Percentiles rank a stretch among this genome's conserved stretches.
Evolutionary conservation across 1,284 basidiomycete species (phyloP).

Genomic region (Cryptococcus hybrid): DNA sequence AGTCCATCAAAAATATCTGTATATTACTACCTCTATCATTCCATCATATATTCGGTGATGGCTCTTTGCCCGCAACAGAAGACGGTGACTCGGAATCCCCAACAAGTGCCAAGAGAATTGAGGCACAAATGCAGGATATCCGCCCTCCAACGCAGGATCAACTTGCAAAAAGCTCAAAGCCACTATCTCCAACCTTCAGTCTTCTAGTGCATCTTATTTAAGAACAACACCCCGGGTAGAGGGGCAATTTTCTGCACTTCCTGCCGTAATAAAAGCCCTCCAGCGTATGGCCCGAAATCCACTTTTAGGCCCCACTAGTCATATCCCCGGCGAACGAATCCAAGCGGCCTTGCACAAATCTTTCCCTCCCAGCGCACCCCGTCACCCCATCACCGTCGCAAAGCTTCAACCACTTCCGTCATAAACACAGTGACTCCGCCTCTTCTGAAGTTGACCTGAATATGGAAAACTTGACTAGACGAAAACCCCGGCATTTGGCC

Average conservation of each 20-base stretch:
- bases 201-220: conserved; percentile 19
- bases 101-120: conserved; percentile 25
- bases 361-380: conserved; percentile 8
- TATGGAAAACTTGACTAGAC: not conserved
- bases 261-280: conserved; percentile 24
- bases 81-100: conserved; percentile 9
- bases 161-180: conserved; percentile 26
- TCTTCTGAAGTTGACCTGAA: not conserved
- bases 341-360: conserved; percentile 32
- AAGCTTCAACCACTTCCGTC: not conserved
- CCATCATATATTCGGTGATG: conserved; percentile 20
- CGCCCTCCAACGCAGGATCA: conserved; percentile 13
- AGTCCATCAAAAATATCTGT: conserved; percentile 20
- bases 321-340: conserved; percentile 44
- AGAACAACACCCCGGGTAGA: conserved; percentile 20
- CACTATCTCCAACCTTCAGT: conserved; percentile 13
- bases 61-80: conserved; percentile 3
- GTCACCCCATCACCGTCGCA: conserved; percentile 2
- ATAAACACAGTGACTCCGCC: not conserved
- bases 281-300: conserved; percentile 37
- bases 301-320: conserved; percentile 36
- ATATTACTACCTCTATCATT: conserved; percentile 36
- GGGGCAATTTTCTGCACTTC: conserved; percentile 16
- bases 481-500: conserved; percentile 8
- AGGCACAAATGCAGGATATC: conserved; percentile 5